Evolutionary conservation across 352 stramenopile species (phyloP).

Genomic region (Globisporangium cederbergense): DNA sequence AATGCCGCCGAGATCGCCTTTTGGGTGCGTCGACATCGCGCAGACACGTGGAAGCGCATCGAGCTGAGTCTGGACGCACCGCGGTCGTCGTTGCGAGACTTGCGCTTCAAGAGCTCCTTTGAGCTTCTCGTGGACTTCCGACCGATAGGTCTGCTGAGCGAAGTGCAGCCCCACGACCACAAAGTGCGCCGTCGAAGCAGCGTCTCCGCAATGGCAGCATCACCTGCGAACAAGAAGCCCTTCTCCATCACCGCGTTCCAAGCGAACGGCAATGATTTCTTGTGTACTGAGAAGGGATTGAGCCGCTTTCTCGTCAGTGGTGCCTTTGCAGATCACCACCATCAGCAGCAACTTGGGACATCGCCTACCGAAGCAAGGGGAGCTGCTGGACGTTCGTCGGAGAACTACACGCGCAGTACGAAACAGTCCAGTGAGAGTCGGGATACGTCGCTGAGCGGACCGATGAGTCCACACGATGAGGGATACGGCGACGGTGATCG

Average conservation of each 20-base stretch:
- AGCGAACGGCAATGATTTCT: conserved; percentile 65
- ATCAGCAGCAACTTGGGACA: neutral
- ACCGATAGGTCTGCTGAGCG: conserved; percentile 25
- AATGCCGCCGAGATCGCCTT: conserved; percentile 58
- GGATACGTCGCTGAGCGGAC: conserved; percentile 10
- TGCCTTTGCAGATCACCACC: conserved; percentile 25
- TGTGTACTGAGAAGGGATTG: conserved; percentile 30
- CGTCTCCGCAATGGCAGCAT: conserved; percentile 20
- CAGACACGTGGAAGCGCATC: conserved; percentile 55
- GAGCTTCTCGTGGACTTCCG: conserved; percentile 75
- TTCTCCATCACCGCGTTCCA: conserved; percentile 50
- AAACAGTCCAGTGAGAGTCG: conserved; percentile 18
- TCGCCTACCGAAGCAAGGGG: neutral
- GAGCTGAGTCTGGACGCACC: conserved; percentile 48
- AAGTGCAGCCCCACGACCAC: conserved; percentile 21
- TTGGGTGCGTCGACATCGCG: conserved; percentile 56
- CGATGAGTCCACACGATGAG: conserved; percentile 3
- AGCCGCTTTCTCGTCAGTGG: conserved; percentile 32
- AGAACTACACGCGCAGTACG: conserved; percentile 17
- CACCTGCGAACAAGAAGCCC: neutral
- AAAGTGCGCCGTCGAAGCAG: conserved; percentile 21
- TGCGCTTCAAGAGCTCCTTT: conserved; percentile 44
- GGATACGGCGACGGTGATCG: neutral
- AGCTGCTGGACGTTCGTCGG: conserved; percentile 2
- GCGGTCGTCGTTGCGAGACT: conserved; percentile 30